Conservation (phyloP, 108 stramenopile genomes). For the Mediolabrus comicus region DNA sequence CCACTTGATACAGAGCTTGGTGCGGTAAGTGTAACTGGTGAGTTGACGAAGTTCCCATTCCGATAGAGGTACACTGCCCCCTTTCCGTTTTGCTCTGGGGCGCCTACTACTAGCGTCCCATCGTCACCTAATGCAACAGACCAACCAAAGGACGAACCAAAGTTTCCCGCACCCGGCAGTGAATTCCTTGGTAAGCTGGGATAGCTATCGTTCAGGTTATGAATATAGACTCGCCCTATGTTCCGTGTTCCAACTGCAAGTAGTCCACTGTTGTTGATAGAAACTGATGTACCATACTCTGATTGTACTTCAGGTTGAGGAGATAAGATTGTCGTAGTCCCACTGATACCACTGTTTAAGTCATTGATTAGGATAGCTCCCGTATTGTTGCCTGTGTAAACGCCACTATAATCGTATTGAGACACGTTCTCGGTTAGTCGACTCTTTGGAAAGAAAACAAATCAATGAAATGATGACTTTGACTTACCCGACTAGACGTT, state of each 20-base stretch:
- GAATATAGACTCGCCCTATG: not conserved
- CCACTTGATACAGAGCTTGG: not conserved
- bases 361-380: too few species aligned
- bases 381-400: too few species aligned
- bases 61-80: not conserved
- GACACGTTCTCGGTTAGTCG: too few species aligned
- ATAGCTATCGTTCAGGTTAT: not conserved
- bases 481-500: too few species aligned
- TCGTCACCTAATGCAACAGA: not conserved
- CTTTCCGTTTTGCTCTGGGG: not conserved
- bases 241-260: not conserved
- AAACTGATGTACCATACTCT: not conserved
- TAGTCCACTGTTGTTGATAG: not conserved
- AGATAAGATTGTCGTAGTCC: too few species aligned
- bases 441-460: too few species aligned
- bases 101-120: not conserved
- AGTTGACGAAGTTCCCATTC: too few species aligned
- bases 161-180: too few species aligned
- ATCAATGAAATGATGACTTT: too few species aligned
- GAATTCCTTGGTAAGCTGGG: not conserved
- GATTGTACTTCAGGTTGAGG: not conserved
- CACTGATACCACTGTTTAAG: too few species aligned
- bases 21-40: not conserved
- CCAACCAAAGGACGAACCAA: too few species aligned
- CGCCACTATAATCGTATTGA: too few species aligned